Base-by-base conservation (phyloP, 2,329 filamentous ascomycete species). In the Ophiostoma sp. region DNA sequence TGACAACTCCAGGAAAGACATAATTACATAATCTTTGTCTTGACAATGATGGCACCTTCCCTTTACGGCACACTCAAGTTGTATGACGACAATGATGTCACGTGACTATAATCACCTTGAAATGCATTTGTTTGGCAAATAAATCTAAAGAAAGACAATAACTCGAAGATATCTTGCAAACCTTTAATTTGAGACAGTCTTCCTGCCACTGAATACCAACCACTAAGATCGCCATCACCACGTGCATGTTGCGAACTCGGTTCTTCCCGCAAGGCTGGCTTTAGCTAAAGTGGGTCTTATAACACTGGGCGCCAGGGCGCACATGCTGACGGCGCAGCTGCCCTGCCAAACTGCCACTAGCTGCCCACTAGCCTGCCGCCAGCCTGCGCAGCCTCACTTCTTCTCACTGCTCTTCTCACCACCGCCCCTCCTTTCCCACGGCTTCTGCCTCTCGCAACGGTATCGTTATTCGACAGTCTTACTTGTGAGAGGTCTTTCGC, bases 251-350 rank as follows among this genome's bases (percentile, higher is more conserved):
- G 8, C n/a, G 52, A 57, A 23, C 44, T 64, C 62, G 68, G 68
- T 69, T 57, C 41, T 67, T 69, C 60, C 68, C 68, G 62, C 62
- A 69, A 69, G 68, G 68, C 68, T 69, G 60, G 41, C 52, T 13
- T 57, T 2, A 57, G 44, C 39, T 41, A 35, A 27, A 57, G 52
- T 57, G 52, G 52, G 10, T 27, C n/a, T 4, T 8, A 10, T 27
- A 48, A 48, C 44, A 17, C 17, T 48, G 44, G 44, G 44, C 44
- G 17, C 44, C 44, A 48, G n/a, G 23, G 10, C 52, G 52, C 23
- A 57, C 52, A 57, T 57, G 52, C 52, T 31, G 52, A 57, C n/a
- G 10, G 52, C 23, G 23, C 52, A 57, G 8, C 52, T 57, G 52
- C 52, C 52, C 57, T 62, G 57, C 27, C 15, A 11, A 17, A 3